Evolutionary conservation across 2,329 filamentous ascomycete genomes (phyloP).

Genomic region (Cordyceps farinosa): DNA sequence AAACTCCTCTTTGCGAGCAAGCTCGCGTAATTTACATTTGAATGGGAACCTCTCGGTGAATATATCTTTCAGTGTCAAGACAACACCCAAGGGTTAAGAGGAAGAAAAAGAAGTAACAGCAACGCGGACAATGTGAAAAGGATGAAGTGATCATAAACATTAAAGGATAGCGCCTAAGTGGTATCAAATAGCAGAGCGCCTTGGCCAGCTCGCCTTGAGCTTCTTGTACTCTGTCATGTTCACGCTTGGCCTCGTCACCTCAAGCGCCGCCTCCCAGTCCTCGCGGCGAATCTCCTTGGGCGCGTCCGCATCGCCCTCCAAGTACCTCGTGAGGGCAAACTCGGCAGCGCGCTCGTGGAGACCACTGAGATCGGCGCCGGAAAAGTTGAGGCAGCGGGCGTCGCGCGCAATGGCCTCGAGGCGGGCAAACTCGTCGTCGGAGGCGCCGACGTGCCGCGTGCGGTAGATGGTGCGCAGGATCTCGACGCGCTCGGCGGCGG

Average conservation of each 20-base stretch:
- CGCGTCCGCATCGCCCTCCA: constrained; percentile 27
- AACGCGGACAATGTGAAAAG: not conserved
- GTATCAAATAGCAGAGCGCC: not conserved
- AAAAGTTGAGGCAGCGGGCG: constrained; percentile 69
- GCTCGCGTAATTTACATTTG: not conserved
- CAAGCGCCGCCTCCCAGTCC: constrained; percentile 54
- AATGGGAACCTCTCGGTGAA: not conserved
- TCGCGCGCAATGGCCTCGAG: constrained; percentile 65
- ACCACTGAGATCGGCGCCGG: constrained; percentile 59
- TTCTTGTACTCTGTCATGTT: constrained; percentile 42
- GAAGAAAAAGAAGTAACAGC: not conserved
- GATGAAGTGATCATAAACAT: too few species aligned
- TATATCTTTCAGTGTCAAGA: not conserved
- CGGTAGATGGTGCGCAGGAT: constrained; percentile 70
- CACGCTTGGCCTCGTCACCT: constrained; percentile 48
- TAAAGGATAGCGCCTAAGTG: not conserved
- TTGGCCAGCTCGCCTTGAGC: constrained; percentile 30
- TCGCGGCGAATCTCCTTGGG: constrained; percentile 29
- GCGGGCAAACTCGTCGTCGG: constrained; percentile 46
- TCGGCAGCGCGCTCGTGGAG: constrained; percentile 47
- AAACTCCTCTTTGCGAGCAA: constrained; percentile 33
- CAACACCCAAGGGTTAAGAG: too few species aligned
- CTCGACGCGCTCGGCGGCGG: constrained; percentile 72
- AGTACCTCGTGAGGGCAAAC: constrained; percentile 43
- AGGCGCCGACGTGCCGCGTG: constrained; percentile 35